Conservation (phyloP, 345 rosid species). For the Acer saccharum region DNA sequence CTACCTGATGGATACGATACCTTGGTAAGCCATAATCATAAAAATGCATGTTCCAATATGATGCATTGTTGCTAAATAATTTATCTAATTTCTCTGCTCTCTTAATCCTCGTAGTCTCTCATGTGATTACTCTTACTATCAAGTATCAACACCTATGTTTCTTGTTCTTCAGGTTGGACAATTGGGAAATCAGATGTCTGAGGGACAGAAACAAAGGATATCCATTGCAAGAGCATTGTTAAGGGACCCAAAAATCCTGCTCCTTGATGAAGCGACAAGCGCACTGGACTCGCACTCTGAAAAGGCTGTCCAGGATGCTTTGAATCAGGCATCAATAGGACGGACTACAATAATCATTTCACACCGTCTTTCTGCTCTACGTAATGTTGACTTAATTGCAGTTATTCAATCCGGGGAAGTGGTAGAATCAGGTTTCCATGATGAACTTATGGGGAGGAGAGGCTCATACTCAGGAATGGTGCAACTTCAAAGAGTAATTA, state of each 20-base stretch:
- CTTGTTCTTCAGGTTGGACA: conserved; percentile 30
- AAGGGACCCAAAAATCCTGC: conserved; percentile 28
- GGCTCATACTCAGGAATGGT: conserved; percentile 39
- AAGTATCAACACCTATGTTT: neutral
- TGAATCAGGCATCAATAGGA: conserved; percentile 29
- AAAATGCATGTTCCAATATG: neutral
- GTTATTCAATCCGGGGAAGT: conserved; percentile 21
- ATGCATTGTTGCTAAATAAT: neutral
- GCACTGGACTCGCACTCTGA: conserved; percentile 38
- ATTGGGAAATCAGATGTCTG: conserved; percentile 33
- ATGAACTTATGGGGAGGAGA: conserved; percentile 15
- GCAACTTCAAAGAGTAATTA: conserved; percentile 31
- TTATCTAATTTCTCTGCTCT: neutral
- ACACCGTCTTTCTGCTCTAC: conserved; percentile 26
- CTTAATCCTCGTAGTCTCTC: neutral
- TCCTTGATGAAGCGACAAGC: conserved; percentile 42
- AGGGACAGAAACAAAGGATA: conserved; percentile 35
- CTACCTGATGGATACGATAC: conserved; percentile 32
- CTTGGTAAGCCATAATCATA: conserved; percentile 7
- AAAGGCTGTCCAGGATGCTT: conserved; percentile 38
- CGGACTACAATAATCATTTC: conserved; percentile 31
- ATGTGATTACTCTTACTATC: neutral
- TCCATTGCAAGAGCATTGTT: conserved; percentile 32
- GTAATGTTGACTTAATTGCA: conserved; percentile 23
- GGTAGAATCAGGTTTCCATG: conserved; percentile 25